Conservation (phyloP, 2,329 filamentous ascomycete species). For the Balansia obtecta region DNA sequence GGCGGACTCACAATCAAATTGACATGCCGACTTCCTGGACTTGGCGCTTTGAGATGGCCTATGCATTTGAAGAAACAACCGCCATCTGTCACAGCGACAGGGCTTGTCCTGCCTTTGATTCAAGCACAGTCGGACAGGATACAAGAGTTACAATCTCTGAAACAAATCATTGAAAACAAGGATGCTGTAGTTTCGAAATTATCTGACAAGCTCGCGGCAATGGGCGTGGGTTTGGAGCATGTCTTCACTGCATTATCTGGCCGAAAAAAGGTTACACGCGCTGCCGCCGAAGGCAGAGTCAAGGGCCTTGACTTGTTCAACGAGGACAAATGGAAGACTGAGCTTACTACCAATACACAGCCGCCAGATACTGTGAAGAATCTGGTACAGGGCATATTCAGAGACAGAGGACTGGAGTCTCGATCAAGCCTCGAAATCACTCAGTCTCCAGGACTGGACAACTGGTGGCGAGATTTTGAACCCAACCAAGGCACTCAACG, state of each 20-base stretch:
- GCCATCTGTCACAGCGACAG: conserved; percentile 29
- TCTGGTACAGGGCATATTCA: conserved; percentile 31
- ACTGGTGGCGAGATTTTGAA: conserved; percentile 37
- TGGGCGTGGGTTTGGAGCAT: conserved; percentile 38
- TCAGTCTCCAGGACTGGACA: conserved; percentile 25
- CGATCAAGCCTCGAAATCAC: conserved; percentile 17
- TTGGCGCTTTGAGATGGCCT: conserved; percentile 53
- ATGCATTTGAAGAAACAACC: conserved; percentile 40
- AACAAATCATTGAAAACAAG: conserved; percentile 33
- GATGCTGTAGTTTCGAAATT: conserved; percentile 38
- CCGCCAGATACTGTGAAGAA: conserved; percentile 19
- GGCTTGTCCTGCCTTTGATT: conserved; percentile 40
- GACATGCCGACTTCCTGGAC: conserved; percentile 49
- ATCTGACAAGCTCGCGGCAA: conserved; percentile 40
- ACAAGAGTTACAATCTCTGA: conserved; percentile 30
- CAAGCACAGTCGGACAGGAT: conserved; percentile 29
- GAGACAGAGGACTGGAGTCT: conserved; percentile 19
- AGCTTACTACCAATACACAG: conserved; percentile 13
- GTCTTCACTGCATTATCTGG: conserved; percentile 39
- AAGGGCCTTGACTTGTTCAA: conserved; percentile 39
- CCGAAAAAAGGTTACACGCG: conserved; percentile 32
- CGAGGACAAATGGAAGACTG: conserved; percentile 24
- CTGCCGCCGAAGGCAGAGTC: conserved; percentile 33
- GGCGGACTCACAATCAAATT: conserved; percentile 39
- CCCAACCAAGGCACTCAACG: conserved; percentile 15